Conservation (phyloP, 202 grass and related monocot species). For the Cymbopogon flexuosus region DNA sequence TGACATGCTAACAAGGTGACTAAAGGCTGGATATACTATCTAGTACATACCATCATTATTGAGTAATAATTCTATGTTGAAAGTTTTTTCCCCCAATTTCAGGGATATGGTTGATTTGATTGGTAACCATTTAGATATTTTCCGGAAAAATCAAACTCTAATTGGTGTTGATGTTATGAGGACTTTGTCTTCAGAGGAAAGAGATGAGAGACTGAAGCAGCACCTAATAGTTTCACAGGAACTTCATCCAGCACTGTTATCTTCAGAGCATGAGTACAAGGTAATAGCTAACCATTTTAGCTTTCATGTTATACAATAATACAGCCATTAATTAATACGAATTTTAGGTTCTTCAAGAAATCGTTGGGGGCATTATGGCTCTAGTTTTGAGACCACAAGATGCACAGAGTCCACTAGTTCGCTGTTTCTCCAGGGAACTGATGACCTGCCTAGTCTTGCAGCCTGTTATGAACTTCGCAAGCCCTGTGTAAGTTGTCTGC, state of each 20-base stretch:
- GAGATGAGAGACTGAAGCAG: slow-evolving; percentile 81
- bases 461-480: slow-evolving; percentile 86
- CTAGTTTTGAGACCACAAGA: slow-evolving; percentile 85
- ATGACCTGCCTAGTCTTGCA: slow-evolving; percentile 82
- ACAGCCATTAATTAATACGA: slow-evolving; percentile 29
- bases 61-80: slow-evolving; percentile 5
- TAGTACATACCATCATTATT: slow-evolving; percentile 1
- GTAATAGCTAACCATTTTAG: slow-evolving; percentile 35
- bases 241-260: slow-evolving; percentile 95
- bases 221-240: slow-evolving; percentile 81
- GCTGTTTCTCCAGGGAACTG: slow-evolving; percentile 81
- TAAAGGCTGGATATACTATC: slow-evolving; percentile 18
- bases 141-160: slow-evolving; percentile 75
- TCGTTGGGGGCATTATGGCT: slow-evolving; percentile 78
- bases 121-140: slow-evolving; percentile 78
- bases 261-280: slow-evolving; percentile 88
- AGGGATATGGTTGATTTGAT: slow-evolving; percentile 93
- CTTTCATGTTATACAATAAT: slow-evolving; percentile 14
- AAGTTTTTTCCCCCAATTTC: slow-evolving; percentile 7
- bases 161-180: slow-evolving; percentile 85
- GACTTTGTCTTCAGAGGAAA: slow-evolving; percentile 93
- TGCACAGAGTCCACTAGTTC: slow-evolving; percentile 76
- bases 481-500: slow-evolving; percentile 59
- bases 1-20: slow-evolving; percentile 87
- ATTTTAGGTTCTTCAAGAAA: slow-evolving; percentile 85